Conservation (phyloP, 164 flowering plant genomes). For the Berberis thunbergii region DNA sequence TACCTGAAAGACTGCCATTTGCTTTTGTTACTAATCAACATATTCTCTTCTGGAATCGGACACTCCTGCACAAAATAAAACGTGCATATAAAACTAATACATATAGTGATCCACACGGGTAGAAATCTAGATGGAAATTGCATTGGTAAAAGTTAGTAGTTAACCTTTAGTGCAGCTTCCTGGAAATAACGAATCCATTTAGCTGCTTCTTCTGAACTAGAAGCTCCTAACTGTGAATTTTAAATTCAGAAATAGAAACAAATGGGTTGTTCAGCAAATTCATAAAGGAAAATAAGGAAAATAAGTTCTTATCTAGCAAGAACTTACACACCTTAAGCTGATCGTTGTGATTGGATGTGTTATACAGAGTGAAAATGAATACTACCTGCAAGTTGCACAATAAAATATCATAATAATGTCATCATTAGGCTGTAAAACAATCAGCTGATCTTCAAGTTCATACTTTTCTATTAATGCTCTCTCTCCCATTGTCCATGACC, state of each 20-base stretch:
- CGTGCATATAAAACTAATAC: not conserved
- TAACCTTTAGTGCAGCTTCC: slow-evolving; percentile 66
- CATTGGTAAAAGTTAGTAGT: not conserved
- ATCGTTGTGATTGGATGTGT: slow-evolving; percentile 57
- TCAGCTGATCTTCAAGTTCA: slow-evolving; percentile 4
- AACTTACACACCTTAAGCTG: slow-evolving; percentile 56
- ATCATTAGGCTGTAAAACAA: not conserved
- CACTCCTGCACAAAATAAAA: slow-evolving; percentile 28
- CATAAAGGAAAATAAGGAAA: not conserved
- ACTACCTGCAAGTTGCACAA: slow-evolving; percentile 47
- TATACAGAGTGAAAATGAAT: slow-evolving; percentile 76
- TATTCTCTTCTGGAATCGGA: slow-evolving; percentile 21
- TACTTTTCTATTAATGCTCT: slow-evolving; percentile 68
- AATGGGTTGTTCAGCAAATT: too few species aligned
- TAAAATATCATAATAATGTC: not conserved
- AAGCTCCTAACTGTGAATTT: slow-evolving; percentile 62
- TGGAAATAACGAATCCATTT: slow-evolving; percentile 68
- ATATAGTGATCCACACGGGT: not conserved
- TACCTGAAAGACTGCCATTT: slow-evolving; percentile 65
- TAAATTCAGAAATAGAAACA: slow-evolving; percentile 8
- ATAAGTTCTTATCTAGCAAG: not conserved
- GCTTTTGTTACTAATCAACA: slow-evolving; percentile 26
- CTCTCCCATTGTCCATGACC: slow-evolving; percentile 80
- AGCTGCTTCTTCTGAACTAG: slow-evolving; percentile 88
- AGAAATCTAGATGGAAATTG: not conserved